phyloP scores from a whole-genome alignment of 441 rosid genomes.

The Populus hybrid region DNA sequence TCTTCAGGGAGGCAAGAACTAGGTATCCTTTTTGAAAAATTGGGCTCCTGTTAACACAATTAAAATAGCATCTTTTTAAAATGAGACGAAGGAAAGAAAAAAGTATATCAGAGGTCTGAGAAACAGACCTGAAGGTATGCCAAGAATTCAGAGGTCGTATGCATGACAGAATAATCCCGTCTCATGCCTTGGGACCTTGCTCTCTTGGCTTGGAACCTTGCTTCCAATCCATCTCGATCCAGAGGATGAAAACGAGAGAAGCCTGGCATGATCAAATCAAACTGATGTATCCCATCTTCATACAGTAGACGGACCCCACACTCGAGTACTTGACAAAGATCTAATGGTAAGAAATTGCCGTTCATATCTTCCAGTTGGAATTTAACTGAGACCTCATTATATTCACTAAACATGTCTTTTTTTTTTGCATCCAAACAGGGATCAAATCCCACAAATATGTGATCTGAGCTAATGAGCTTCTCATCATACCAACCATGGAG shows the following conservation, averaged over 20 bases:
- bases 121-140: too few species aligned
- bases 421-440: background rate
- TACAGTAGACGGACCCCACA: constrained; percentile 1
- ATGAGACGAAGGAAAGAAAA: background rate
- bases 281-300: background rate
- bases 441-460: background rate
- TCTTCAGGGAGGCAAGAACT: constrained; percentile 5
- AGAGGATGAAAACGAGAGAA: background rate
- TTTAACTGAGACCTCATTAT: background rate
- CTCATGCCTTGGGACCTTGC: too few species aligned
- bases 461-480: background rate
- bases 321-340: background rate
- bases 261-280: background rate
- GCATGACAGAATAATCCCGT: too few species aligned
- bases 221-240: too few species aligned
- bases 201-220: too few species aligned
- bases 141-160: too few species aligned
- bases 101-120: background rate
- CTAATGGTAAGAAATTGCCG: background rate
- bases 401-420: background rate
- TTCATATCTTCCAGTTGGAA: background rate
- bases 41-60: background rate
- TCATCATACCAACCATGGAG: background rate
- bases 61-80: background rate
- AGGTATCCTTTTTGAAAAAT: background rate